Percentiles rank a stretch among this genome's conserved stretches.
phyloP scores from a whole-genome alignment of 371 early-diverging fungal species.

The Chytridium lagenaria region DNA sequence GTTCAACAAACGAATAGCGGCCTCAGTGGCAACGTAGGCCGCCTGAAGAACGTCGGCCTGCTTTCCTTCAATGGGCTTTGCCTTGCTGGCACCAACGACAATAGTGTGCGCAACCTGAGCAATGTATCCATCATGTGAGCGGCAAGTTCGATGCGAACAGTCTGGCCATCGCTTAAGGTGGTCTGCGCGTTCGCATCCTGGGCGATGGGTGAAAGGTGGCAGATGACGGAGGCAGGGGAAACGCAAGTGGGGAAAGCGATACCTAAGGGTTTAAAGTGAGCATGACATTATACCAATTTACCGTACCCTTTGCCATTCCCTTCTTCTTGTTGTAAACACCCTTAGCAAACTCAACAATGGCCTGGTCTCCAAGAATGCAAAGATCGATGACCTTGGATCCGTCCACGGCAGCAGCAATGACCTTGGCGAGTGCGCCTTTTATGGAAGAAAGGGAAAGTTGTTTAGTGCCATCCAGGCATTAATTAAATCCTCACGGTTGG shows the following conservation, averaged over 20 bases:
- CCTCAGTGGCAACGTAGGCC: constrained; percentile 64
- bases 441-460: constrained; percentile 16
- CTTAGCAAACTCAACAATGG: constrained; percentile 50
- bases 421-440: constrained; percentile 44
- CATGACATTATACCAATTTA: background rate
- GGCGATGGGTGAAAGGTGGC: constrained; percentile 55
- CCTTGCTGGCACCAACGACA: constrained; percentile 67
- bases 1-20: constrained; percentile 77
- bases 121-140: constrained; percentile 93
- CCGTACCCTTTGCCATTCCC: constrained; percentile 46
- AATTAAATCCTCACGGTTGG: constrained; percentile 43
- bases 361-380: constrained; percentile 53
- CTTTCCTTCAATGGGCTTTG: constrained; percentile 76
- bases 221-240: constrained; percentile 47
- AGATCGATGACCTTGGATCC: constrained; percentile 52
- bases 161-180: constrained; percentile 48
- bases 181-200: constrained; percentile 50
- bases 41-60: constrained; percentile 90
- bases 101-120: constrained; percentile 86
- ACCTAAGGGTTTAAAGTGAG: constrained; percentile 33
- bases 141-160: constrained; percentile 76
- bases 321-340: constrained; percentile 54
- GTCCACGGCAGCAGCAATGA: constrained; percentile 49
- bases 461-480: background rate
- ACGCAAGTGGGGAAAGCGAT: constrained; percentile 63